Evolutionary conservation across 129 eudicot genomes (phyloP).

Genomic region (Logfia minima): DNA sequence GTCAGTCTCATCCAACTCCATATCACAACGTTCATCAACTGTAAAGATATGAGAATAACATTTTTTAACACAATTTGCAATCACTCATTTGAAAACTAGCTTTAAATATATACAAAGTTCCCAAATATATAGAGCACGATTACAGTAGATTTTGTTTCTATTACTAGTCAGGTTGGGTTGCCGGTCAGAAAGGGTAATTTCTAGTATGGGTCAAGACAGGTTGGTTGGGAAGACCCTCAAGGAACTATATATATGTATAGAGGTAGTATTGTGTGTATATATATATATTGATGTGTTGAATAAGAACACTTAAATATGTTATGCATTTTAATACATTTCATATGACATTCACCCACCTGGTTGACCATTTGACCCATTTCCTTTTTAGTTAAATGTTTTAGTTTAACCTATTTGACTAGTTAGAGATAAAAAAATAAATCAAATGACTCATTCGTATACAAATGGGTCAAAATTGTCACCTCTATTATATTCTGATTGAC

Average conservation of each 20-base stretch:
- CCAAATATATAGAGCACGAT: neutral
- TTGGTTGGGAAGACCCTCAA: neutral
- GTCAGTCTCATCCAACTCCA: constrained; percentile 98
- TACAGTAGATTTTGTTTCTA: constrained; percentile 6
- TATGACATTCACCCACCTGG: neutral
- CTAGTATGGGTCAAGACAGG: neutral
- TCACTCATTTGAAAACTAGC: neutral
- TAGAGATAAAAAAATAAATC: neutral
- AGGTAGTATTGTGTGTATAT: no score
- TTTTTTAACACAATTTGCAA: constrained; percentile 8
- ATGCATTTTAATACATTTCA: neutral
- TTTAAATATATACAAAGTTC: constrained; percentile 9
- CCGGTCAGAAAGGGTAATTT: neutral
- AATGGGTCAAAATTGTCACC: neutral
- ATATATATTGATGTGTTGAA: neutral
- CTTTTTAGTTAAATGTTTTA: neutral
- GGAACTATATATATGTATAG: no score
- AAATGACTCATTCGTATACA: neutral
- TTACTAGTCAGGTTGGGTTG: neutral
- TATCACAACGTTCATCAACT: constrained; percentile 98
- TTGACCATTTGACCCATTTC: neutral
- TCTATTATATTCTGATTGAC: neutral
- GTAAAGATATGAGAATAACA: constrained; percentile 22
- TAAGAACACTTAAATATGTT: neutral
- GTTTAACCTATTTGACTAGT: neutral